phyloP scores from a whole-genome alignment of 2,329 filamentous ascomycete genomes.

The Scytalidium sp. region DNA sequence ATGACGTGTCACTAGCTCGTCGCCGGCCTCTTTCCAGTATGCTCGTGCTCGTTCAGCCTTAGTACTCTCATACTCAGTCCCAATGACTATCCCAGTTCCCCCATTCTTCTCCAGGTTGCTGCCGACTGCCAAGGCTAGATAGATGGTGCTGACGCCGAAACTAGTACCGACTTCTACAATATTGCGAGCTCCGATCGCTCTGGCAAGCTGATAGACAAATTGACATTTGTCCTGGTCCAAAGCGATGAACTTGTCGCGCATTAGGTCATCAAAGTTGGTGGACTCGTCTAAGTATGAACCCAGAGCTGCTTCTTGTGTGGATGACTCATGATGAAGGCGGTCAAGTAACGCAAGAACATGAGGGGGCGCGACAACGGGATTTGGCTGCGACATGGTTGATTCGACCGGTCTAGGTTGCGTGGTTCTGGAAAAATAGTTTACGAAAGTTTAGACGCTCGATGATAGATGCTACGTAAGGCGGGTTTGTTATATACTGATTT shows the following conservation, averaged over 20 bases:
- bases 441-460: too few relatives aligned
- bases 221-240: conserved; percentile 57
- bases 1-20: conserved; percentile 38
- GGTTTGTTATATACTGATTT: too few relatives aligned
- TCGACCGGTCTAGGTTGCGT: too few relatives aligned
- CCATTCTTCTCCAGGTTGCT: conserved; percentile 38
- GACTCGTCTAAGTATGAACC: conserved; percentile 22
- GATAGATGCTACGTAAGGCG: too few relatives aligned
- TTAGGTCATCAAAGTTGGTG: conserved; percentile 32
- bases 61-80: conserved; percentile 54
- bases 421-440: too few relatives aligned
- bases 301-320: conserved; percentile 27
- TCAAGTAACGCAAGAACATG: conserved; percentile 33
- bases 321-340: conserved; percentile 28
- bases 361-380: conserved; percentile 8
- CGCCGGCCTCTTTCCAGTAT: conserved; percentile 51
- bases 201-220: conserved; percentile 52
- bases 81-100: conserved; percentile 46
- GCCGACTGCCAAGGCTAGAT: conserved; percentile 54
- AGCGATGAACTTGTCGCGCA: conserved; percentile 57
- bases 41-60: conserved; percentile 51
- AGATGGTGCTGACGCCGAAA: conserved; percentile 61
- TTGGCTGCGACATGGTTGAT: too few relatives aligned
- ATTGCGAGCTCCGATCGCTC: conserved; percentile 43
- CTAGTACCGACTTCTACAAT: conserved; percentile 60